Conservation (phyloP, 2,329 filamentous ascomycete genomes). For the Ramularia collo-cygni region DNA sequence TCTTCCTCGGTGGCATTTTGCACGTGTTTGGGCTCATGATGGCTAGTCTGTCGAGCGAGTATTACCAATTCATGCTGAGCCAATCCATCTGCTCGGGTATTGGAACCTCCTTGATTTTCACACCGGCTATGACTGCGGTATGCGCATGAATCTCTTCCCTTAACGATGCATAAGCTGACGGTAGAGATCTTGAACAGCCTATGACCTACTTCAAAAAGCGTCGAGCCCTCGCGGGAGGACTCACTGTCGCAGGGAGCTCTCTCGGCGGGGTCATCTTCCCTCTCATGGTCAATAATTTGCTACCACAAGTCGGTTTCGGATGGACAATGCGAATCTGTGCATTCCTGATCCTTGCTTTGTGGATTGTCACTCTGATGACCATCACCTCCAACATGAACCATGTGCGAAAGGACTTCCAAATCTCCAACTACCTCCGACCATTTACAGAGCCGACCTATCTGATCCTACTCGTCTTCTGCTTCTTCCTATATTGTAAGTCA, state of each 20-base stretch:
- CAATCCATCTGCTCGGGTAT: constrained; percentile 45
- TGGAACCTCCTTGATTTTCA: constrained; percentile 34
- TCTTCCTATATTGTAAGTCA: constrained; percentile 55
- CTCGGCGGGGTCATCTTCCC: constrained; percentile 54
- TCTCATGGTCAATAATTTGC: constrained; percentile 53
- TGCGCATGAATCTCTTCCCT: no score
- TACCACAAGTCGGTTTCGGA: constrained; percentile 45
- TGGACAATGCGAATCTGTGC: constrained; percentile 57
- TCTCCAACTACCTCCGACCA: constrained; percentile 27
- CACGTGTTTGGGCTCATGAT: constrained; percentile 47
- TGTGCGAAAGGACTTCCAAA: constrained; percentile 26
- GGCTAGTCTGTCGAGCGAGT: constrained; percentile 38
- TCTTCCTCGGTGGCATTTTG: constrained; percentile 37
- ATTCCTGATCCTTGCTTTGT: constrained; percentile 53
- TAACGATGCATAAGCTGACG: no score
- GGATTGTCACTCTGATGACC: constrained; percentile 35
- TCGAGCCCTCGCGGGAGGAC: constrained; percentile 43
- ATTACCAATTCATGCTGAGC: constrained; percentile 44
- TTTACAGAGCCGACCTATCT: constrained; percentile 30
- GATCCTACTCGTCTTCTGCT: constrained; percentile 31
- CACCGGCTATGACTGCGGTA: constrained; percentile 39
- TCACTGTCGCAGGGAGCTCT: constrained; percentile 45
- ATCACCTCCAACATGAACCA: constrained; percentile 43
- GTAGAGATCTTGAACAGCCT: no score
- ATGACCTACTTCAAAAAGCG: constrained; percentile 45